These are phyloP conservation scores for Kwoniella sp. DNA, from an alignment of 768 basidiomycete species.

Conservation along the genomic window DNA sequence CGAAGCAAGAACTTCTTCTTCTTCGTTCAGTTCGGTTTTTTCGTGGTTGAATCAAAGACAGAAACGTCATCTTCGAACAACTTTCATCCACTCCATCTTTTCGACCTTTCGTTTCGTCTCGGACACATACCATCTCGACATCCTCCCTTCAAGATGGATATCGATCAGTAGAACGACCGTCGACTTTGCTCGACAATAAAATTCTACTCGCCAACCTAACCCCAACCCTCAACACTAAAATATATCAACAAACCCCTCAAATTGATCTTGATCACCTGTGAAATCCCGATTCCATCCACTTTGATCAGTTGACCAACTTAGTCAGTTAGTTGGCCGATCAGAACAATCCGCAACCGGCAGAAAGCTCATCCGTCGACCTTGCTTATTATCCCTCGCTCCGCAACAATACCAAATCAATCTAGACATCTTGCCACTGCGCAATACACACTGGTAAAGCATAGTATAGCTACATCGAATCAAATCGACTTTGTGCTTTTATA, in stretches of 20 bases:
- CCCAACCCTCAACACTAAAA: background rate
- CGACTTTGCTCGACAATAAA: conserved; percentile 7
- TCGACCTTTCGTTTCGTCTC: too few species aligned
- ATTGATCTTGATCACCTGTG: background rate
- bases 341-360: too few species aligned
- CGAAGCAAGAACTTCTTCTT: background rate
- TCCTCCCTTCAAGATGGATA: conserved; percentile 11
- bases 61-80: too few species aligned
- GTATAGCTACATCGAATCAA: too few species aligned
- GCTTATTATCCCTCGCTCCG: too few species aligned
- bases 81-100: background rate
- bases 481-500: too few species aligned
- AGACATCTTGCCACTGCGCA: background rate
- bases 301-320: background rate
- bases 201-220: too few species aligned
- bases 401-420: too few species aligned
- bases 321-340: background rate
- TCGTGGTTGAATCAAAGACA: too few species aligned
- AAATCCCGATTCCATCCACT: background rate
- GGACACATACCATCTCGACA: background rate
- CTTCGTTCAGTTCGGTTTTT: too few species aligned
- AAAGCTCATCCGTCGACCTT: background rate
- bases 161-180: conserved; percentile 13
- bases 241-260: too few species aligned
- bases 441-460: background rate